phyloP scores from a whole-genome alignment of 345 rosid species.

The Turnera subulata region DNA sequence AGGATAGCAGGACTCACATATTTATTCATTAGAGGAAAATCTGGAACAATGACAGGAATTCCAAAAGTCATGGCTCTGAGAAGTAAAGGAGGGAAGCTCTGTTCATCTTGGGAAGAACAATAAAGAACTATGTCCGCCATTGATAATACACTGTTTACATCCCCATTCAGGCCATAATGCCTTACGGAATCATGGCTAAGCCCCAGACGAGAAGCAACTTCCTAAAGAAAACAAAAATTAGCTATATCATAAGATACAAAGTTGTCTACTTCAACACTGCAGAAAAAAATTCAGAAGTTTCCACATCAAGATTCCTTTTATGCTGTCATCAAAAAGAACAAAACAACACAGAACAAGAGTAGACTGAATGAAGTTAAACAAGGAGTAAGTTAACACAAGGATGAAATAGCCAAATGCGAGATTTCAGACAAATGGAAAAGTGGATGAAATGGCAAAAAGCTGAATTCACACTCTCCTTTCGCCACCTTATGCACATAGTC shows the following conservation, averaged over 20 bases:
- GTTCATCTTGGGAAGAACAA: constrained; percentile 93
- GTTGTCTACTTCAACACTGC: too few species aligned
- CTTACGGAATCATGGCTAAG: constrained; percentile 58
- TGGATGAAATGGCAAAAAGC: background rate
- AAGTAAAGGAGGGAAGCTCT: constrained; percentile 75
- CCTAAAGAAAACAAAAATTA: constrained; percentile 40
- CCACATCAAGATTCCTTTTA: too few species aligned
- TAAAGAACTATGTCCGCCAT: constrained; percentile 89
- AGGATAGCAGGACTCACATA: constrained; percentile 46
- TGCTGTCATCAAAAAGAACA: background rate
- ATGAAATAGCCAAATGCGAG: background rate
- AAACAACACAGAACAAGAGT: background rate
- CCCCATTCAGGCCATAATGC: constrained; percentile 71
- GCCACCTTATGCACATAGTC: too few species aligned
- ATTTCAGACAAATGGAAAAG: background rate
- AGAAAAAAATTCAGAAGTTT: too few species aligned
- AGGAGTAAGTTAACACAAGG: too few species aligned
- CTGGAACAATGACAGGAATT: constrained; percentile 68
- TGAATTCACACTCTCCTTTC: too few species aligned
- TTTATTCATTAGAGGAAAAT: constrained; percentile 68
- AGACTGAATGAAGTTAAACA: too few species aligned
- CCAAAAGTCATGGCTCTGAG: constrained; percentile 90
- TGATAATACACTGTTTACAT: constrained; percentile 60
- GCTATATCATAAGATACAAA: too few species aligned
- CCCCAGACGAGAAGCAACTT: constrained; percentile 72